A percentile compares a stretch with the other conserved stretches of the same genome.
These are phyloP conservation scores for Kwoniella newhampshirensis DNA, from an alignment of 768 basidiomycete genomes.

Conservation along the genomic window DNA sequence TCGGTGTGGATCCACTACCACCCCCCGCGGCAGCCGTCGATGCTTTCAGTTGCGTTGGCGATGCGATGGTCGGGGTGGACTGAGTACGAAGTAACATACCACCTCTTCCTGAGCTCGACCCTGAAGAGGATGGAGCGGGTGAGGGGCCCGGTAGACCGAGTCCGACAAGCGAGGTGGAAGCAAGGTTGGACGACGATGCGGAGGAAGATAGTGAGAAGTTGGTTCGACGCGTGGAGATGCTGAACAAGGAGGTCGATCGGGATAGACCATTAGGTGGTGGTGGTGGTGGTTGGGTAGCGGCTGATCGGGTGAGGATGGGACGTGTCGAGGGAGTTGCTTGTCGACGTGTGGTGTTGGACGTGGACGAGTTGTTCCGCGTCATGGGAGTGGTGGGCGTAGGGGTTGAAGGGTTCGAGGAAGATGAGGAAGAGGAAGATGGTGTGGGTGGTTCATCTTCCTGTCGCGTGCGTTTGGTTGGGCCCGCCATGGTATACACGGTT, in stretches of 20 bases:
- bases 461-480: conserved; percentile 23
- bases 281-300: conserved; percentile 17
- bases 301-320: conserved; percentile 35
- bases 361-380: not conserved
- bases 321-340: conserved; percentile 17
- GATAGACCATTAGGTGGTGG: conserved; percentile 23
- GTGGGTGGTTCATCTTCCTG: conserved; percentile 12
- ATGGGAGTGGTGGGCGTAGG: conserved; percentile 5
- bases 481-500: conserved; percentile 26
- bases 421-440: conserved; percentile 4
- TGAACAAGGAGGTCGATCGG: conserved; percentile 31
- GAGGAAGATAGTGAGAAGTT: not conserved
- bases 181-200: not conserved
- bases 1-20: conserved; percentile 16
- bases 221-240: conserved; percentile 30
- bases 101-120: conserved; percentile 5
- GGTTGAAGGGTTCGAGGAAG: not conserved
- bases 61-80: conserved; percentile 29
- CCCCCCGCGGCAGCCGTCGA: conserved; percentile 19
- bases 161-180: not conserved
- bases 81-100: conserved; percentile 37
- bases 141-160: not conserved
- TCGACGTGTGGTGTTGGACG: conserved; percentile 8
- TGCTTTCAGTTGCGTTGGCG: conserved; percentile 24
- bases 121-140: conserved; percentile 1